Conservation (phyloP, 208 protist species). For the Trypanosomatidae sp. region DNA sequence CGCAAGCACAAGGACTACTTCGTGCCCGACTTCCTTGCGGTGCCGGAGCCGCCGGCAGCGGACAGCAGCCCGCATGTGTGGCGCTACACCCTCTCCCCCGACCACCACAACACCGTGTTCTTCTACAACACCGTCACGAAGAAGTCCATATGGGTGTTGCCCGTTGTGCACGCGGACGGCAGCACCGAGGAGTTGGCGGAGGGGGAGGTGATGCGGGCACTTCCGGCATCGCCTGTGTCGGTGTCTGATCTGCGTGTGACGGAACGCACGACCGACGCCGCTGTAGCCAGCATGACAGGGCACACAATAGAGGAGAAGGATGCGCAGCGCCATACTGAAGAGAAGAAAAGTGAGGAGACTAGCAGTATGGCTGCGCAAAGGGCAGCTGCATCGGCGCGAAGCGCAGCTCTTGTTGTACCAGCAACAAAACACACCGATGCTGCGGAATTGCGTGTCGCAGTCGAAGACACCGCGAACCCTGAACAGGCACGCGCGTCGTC, state of each 20-base stretch:
- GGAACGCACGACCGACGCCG: too few relatives aligned
- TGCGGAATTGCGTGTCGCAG: too few relatives aligned
- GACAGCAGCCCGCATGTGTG: constrained; percentile 34
- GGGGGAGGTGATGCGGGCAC: constrained; percentile 20
- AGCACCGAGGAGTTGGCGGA: constrained; percentile 20
- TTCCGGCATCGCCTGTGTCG: neutral
- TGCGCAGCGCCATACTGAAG: too few relatives aligned
- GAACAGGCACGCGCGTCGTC: too few relatives aligned
- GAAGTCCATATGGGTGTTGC: constrained; percentile 65
- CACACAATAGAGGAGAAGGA: too few relatives aligned
- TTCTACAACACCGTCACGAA: constrained; percentile 46
- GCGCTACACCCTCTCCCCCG: constrained; percentile 50
- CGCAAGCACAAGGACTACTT: constrained; percentile 48
- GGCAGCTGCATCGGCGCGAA: too few relatives aligned
- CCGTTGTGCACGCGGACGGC: constrained; percentile 35
- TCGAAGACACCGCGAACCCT: too few relatives aligned
- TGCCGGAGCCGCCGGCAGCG: constrained; percentile 3
- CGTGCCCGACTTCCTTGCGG: constrained; percentile 33
- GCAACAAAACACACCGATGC: too few relatives aligned
- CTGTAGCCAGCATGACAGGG: too few relatives aligned
- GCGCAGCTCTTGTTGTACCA: too few relatives aligned
- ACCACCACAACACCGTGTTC: constrained; percentile 59
- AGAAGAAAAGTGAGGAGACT: too few relatives aligned
- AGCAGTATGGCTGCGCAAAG: too few relatives aligned
- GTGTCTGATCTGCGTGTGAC: neutral